Percentiles rank a stretch among this genome's conserved stretches.
phyloP scores from a whole-genome alignment of 345 rosid genomes.

The Salix koriyanagi region DNA sequence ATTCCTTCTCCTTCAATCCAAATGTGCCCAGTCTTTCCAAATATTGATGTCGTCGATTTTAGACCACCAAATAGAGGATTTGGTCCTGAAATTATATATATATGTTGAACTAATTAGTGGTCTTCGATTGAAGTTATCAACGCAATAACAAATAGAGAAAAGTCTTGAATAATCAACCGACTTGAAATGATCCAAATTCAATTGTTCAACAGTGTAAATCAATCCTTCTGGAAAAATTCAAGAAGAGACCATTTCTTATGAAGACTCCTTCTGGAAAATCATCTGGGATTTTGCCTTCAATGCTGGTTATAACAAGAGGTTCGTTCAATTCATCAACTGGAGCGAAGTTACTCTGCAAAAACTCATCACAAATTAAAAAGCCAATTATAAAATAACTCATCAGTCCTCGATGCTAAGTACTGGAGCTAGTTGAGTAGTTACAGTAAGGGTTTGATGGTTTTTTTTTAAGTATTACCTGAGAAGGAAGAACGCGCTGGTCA shows the following conservation, averaged over 20 bases:
- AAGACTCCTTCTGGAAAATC: constrained; percentile 20
- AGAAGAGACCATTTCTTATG: constrained; percentile 28
- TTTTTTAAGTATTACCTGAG: constrained; percentile 31
- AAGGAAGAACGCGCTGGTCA: constrained; percentile 41
- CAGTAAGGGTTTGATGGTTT: background rate
- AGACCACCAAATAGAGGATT: constrained; percentile 51
- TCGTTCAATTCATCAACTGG: constrained; percentile 28
- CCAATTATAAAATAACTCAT: background rate
- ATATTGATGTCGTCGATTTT: constrained; percentile 35
- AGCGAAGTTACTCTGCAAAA: constrained; percentile 34
- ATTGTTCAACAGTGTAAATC: no score
- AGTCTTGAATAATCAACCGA: no score
- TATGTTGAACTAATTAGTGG: background rate
- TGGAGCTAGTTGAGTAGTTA: background rate
- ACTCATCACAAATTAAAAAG: background rate
- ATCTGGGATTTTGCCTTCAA: constrained; percentile 24
- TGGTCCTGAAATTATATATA: constrained; percentile 32
- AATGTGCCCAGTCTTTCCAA: constrained; percentile 34
- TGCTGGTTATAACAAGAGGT: constrained; percentile 10
- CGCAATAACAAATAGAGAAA: no score
- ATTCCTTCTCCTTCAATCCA: constrained; percentile 67
- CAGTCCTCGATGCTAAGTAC: background rate
- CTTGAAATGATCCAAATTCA: no score
- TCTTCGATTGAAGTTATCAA: no score
- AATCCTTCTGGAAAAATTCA: no score